phyloP scores from a whole-genome alignment of 495 filamentous ascomycete genomes.

The Polyplosphaeria fusca region DNA sequence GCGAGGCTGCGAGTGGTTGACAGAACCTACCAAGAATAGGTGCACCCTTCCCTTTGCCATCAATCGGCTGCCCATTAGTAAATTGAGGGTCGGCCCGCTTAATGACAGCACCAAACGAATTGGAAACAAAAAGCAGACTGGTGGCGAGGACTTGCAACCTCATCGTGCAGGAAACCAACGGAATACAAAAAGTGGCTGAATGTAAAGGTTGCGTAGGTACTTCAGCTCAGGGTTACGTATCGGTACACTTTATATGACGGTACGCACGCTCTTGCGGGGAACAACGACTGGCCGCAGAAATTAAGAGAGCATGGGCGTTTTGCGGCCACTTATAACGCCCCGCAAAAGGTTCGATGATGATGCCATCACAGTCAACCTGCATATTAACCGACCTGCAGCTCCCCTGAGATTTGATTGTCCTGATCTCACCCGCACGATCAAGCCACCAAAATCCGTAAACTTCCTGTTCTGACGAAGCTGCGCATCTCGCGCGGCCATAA shows the following conservation, averaged over 20 bases:
- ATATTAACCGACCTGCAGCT: not conserved
- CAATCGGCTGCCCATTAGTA: constrained; percentile 52
- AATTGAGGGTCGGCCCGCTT: constrained; percentile 42
- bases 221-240: not conserved
- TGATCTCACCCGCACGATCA: not conserved
- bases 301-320: too few species aligned
- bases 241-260: too few species aligned
- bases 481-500: not conserved
- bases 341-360: not conserved
- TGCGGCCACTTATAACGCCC: too few species aligned
- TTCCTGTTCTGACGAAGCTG: not conserved
- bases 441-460: not conserved
- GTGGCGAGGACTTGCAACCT: constrained; percentile 3
- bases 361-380: not conserved
- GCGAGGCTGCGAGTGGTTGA: too few species aligned
- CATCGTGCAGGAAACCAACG: constrained; percentile 6
- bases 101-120: constrained; percentile 32
- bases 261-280: too few species aligned
- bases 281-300: too few species aligned
- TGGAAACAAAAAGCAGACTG: constrained; percentile 24
- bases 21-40: constrained; percentile 51
- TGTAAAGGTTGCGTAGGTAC: not conserved
- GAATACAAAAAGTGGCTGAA: not conserved
- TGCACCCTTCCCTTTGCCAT: constrained; percentile 54
- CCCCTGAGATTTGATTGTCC: constrained; percentile 1